phyloP scores from a whole-genome alignment of 1,139 yeast species.

The Sugiyamaella xylanicola region DNA sequence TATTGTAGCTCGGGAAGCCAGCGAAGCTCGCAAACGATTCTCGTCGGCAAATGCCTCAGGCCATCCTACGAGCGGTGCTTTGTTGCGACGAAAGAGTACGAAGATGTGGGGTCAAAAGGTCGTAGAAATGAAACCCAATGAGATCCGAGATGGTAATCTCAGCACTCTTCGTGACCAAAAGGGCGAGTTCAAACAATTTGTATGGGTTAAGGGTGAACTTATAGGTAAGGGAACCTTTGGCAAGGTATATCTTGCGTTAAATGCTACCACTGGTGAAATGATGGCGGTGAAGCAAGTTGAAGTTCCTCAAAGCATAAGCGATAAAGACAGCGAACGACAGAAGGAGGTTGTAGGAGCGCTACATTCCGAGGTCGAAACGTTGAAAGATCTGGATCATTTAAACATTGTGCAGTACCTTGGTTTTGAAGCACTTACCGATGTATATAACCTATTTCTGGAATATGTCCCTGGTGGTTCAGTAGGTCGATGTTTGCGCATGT shows the following conservation, averaged over 20 bases:
- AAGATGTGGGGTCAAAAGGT: constrained; percentile 98
- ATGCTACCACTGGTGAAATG: constrained; percentile 98
- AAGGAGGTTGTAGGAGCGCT: constrained; percentile 77
- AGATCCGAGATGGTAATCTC: constrained; percentile 57
- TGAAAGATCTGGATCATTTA: constrained; percentile 90
- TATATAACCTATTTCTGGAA: constrained; percentile 84
- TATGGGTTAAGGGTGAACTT: constrained; percentile 97
- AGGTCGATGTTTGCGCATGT: constrained; percentile 77
- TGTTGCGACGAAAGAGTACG: constrained; percentile 75
- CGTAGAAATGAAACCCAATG: constrained; percentile 82
- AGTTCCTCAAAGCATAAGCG: constrained; percentile 56
- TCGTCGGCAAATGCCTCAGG: constrained; percentile 29
- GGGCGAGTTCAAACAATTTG: constrained; percentile 80
- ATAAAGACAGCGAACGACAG: constrained; percentile 47
- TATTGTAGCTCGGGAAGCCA: constrained; percentile 89
- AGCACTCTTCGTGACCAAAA: constrained; percentile 62
- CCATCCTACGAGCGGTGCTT: constrained; percentile 28
- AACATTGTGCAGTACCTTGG: constrained; percentile 96
- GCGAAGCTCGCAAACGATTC: constrained; percentile 55
- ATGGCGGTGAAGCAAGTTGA: constrained; percentile 96
- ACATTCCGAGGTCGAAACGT: constrained; percentile 87
- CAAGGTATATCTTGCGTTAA: constrained; percentile 87
- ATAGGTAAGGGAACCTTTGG: constrained; percentile 98
- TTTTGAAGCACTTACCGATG: constrained; percentile 73
- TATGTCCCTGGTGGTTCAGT: constrained; percentile 98